Base-by-base conservation (phyloP, 495 filamentous ascomycete species). In the Tuber calosporum region DNA sequence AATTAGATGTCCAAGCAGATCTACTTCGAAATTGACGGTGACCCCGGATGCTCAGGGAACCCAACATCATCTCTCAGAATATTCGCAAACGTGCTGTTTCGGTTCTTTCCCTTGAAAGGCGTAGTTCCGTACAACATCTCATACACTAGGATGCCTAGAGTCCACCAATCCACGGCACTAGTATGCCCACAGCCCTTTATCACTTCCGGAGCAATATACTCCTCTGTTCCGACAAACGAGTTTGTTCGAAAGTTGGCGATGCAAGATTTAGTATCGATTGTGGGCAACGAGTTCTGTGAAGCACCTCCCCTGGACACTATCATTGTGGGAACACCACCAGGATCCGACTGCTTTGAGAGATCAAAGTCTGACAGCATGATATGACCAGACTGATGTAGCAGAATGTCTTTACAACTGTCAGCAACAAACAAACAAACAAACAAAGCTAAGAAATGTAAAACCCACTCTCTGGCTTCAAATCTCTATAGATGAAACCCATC, bases 291-390 rank as follows among this genome's bases (percentile, higher is more conserved):
- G 68, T 88, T 91, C 9, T 90, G 87, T 66, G 91, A 94, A 3
- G 91, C 89, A 67, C 94, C 93, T 70, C 88, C 91, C 79, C 93
- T 91, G 58, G 90, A 92, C 58, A 97, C 88, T 75, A 99, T 97
- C 94, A 99, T 97, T 19, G 93, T 97, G 30, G 95, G 95, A 79
- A 93, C 92, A 84, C 95, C 95, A 77, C 94, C 95, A 36, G 95
- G 91, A 70, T 95, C 96, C 9, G 95, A 99, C 82, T 99, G 95
- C 81, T 99, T 99, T 3, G 93, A 97, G 26, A 99, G 87, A 82
- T 99, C 95, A 81, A 99, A 99, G 84, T 99, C 95, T 62, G 96
- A 98, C 82, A 99, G 88, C 95, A 99, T 99, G 81, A 99, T 99
- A 82, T 99, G 95, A 43, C 95, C 95, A 22, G 94, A 97, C 83